Conservation (phyloP, 805 yeast species). For the Nakazawaea ishiwadae region DNA sequence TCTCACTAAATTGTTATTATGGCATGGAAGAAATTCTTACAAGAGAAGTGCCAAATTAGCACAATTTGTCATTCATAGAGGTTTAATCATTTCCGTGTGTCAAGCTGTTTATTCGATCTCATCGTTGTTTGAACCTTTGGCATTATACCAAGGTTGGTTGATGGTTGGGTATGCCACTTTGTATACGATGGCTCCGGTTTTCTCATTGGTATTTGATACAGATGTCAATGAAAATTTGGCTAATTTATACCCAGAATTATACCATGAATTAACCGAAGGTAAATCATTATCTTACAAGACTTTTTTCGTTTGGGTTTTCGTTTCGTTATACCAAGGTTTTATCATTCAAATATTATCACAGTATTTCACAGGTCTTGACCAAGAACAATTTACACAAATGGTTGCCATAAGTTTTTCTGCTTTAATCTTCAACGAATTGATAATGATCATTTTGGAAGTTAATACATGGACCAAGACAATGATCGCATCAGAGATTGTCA, state of each 20-base stretch:
- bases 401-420: slow-evolving; percentile 86
- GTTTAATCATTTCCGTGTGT: slow-evolving; percentile 86
- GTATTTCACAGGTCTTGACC: slow-evolving; percentile 57
- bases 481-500: slow-evolving; percentile 67
- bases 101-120: slow-evolving; percentile 90
- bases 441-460: slow-evolving; percentile 91
- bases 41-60: slow-evolving; percentile 93
- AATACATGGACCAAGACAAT: slow-evolving; percentile 86
- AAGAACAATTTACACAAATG: slow-evolving; percentile 56
- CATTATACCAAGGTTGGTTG: slow-evolving; percentile 91
- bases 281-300: slow-evolving; percentile 80
- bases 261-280: slow-evolving; percentile 87
- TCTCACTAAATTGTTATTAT: slow-evolving; percentile 75
- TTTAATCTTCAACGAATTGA: slow-evolving; percentile 75
- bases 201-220: slow-evolving; percentile 83
- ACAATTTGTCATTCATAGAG: slow-evolving; percentile 96
- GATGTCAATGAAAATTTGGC: slow-evolving; percentile 91
- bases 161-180: slow-evolving; percentile 98
- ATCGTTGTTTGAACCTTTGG: slow-evolving; percentile 88
- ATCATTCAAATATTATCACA: slow-evolving; percentile 84
- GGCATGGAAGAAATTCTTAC: slow-evolving; percentile 99
- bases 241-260: slow-evolving; percentile 87
- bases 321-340: slow-evolving; percentile 88
- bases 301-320: slow-evolving; percentile 85
- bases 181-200: slow-evolving; percentile 98